These are phyloP conservation scores for Alternaria conjuncta DNA, from an alignment of 2,329 filamentous ascomycete species.

Conservation along the genomic window DNA sequence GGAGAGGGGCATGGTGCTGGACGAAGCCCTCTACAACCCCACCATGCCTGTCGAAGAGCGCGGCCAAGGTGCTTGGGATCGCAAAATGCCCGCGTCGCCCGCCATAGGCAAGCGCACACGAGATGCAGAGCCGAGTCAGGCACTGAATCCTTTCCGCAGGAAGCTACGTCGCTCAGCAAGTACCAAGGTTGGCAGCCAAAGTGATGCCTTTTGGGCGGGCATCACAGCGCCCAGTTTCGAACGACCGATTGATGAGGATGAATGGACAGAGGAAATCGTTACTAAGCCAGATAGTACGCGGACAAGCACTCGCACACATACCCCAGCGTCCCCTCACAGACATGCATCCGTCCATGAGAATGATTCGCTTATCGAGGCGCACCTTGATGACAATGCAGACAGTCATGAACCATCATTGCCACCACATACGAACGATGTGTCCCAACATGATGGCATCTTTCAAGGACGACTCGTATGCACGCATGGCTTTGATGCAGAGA, in stretches of 20 bases:
- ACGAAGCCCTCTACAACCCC: constrained; percentile 85
- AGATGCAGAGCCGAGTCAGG: constrained; percentile 32
- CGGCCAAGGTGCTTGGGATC: constrained; percentile 77
- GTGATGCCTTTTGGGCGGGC: constrained; percentile 86
- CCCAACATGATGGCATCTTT: constrained; percentile 52
- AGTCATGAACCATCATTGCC: constrained; percentile 3
- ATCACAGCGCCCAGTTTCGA: constrained; percentile 65
- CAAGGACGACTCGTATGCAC: constrained; percentile 50
- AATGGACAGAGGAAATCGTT: constrained; percentile 42
- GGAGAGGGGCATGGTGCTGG: constrained; percentile 85
- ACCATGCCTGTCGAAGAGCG: constrained; percentile 71
- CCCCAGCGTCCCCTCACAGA: constrained; percentile 5
- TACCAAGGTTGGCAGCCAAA: constrained; percentile 79
- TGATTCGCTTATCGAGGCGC: constrained; percentile 15
- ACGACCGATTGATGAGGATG: constrained; percentile 33
- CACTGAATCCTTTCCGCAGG: constrained; percentile 62
- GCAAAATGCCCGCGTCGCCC: constrained; percentile 48
- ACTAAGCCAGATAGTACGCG: constrained; percentile 28
- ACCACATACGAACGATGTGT: constrained; percentile 43
- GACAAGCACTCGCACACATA: constrained; percentile 17
- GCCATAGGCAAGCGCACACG: constrained; percentile 48
- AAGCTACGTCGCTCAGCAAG: constrained; percentile 90
- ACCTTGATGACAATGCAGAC: constrained; percentile 26
- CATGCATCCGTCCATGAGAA: constrained; percentile 10
- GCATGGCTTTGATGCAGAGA: constrained; percentile 53